Conservation (phyloP, 768 basidiomycete genomes). For the Mycena galericulata region DNA sequence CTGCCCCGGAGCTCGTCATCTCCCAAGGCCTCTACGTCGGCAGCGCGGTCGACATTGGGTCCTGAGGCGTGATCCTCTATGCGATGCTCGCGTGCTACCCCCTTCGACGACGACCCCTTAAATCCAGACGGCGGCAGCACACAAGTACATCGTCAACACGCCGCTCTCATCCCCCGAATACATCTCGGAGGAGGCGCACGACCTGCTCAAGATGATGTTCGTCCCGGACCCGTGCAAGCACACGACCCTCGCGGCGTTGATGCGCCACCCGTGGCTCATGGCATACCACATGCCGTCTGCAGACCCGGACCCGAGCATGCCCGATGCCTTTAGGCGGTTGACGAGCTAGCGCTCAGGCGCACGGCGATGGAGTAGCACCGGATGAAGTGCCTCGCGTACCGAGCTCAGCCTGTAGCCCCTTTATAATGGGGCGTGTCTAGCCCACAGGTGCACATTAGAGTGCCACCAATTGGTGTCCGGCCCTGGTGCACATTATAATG, state of each 20-base stretch:
- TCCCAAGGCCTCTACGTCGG: constrained; percentile 97
- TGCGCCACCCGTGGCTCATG: constrained; percentile 89
- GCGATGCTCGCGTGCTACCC: constrained; percentile 98
- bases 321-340: constrained; percentile 73
- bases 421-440: neutral
- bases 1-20: constrained; percentile 97
- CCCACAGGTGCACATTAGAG: constrained; percentile 2
- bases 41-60: constrained; percentile 98
- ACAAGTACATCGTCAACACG: constrained; percentile 99
- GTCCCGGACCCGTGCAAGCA: constrained; percentile 90
- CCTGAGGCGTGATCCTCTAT: constrained; percentile 94
- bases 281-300: constrained; percentile 61
- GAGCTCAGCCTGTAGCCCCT: neutral
- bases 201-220: constrained; percentile 91
- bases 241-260: constrained; percentile 80
- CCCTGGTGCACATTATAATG: constrained; percentile 1
- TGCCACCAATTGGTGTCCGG: neutral
- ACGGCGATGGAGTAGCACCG: constrained; percentile 88
- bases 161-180: constrained; percentile 98
- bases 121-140: constrained; percentile 99
- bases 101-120: constrained; percentile 98
- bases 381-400: constrained; percentile 84
- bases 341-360: constrained; percentile 83
- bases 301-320: constrained; percentile 31
- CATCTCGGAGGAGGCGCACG: constrained; percentile 84